Base-by-base conservation (phyloP, 148 eudicot genomes). In the Vaccinium corymbosum region DNA sequence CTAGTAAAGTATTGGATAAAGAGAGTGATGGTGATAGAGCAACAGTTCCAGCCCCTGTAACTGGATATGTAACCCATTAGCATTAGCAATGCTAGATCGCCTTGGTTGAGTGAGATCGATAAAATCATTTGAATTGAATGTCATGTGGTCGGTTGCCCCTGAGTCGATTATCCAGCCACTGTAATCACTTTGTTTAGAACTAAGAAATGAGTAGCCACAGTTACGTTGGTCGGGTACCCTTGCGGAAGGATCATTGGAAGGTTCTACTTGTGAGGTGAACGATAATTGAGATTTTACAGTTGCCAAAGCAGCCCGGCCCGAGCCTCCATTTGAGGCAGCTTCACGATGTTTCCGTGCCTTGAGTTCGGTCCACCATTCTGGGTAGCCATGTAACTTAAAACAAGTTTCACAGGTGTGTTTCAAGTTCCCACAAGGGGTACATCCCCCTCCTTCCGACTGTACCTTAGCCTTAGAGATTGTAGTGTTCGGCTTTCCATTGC, bases 301-400 rank as follows among this genome's bases (percentile, higher is more conserved):
- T 15, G 15, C 61, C 80, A 51, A n/a, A 25, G 61, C 19, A 10
- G 57, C 56, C 20, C 17, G 13, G 7, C 61, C 2, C 25, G 42
- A 53, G 32, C 11, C 14, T 79, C 35, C 35, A 32, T 32, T 32
- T 32, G 1, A 32, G 35, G 35, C 35, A 32, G 35, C 35, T 32
- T 55, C 66, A 46, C 46, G 4, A 7, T 25, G 49, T 79, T 53
- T 79, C 15, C 49, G 49, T 14, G 46, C 48, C 20, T 79, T 79
- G 25, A 53, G 66, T 27, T 53, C 22, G 0, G 29, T 29, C 66
- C 20, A 25, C 81, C 66, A 79, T 14, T 79, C 48, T 14, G 22
- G 81, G 25, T 79, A 53, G 15, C 81, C 13, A 55, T 79, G 62
- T 53, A 79, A 14, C 48, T 79, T 79, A 27, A 55, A 27, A 19